phyloP scores from a whole-genome alignment of 2,329 filamentous ascomycete species.

The Trichoderma lentiforme region DNA sequence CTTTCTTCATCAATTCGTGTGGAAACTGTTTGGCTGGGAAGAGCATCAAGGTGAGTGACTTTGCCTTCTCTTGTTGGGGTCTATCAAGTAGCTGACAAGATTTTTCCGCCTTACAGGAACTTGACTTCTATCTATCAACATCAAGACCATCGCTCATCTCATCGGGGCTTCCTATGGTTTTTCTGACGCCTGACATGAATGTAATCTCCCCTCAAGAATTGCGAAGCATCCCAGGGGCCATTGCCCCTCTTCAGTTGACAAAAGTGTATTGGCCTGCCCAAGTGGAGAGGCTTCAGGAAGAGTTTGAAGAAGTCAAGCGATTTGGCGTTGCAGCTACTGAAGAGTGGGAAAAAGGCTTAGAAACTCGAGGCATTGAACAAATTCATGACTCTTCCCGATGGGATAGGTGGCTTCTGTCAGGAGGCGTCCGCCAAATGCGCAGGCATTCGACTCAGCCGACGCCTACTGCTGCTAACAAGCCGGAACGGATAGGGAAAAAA shows the following conservation, averaged over 20 bases:
- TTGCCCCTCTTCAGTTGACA: slow-evolving; percentile 46
- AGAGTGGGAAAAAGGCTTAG: slow-evolving; percentile 77
- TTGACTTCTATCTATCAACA: slow-evolving; percentile 63
- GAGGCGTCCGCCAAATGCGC: slow-evolving; percentile 40
- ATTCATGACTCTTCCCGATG: slow-evolving; percentile 64
- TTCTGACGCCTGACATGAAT: slow-evolving; percentile 59
- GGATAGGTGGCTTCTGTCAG: slow-evolving; percentile 66
- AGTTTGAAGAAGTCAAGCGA: slow-evolving; percentile 61
- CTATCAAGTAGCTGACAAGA: slow-evolving; percentile 21
- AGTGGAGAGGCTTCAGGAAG: slow-evolving; percentile 57
- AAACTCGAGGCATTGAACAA: slow-evolving; percentile 57
- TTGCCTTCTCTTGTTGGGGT: background rate
- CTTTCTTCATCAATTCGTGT: slow-evolving; percentile 66
- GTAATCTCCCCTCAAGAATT: slow-evolving; percentile 56
- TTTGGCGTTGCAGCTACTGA: slow-evolving; percentile 66
- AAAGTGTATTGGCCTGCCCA: slow-evolving; percentile 66
- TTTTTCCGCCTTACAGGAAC: slow-evolving; percentile 53
- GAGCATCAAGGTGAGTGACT: slow-evolving; percentile 62
- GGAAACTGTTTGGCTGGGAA: slow-evolving; percentile 59
- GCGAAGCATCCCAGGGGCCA: slow-evolving; percentile 47
- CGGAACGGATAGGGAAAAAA: slow-evolving; percentile 54
- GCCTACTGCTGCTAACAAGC: slow-evolving; percentile 35
- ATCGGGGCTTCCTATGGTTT: slow-evolving; percentile 66
- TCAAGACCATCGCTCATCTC: slow-evolving; percentile 59
- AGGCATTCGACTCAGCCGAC: slow-evolving; percentile 18